A percentile compares a stretch with the other conserved stretches of the same genome.
phyloP scores from a whole-genome alignment of 345 rosid genomes.

The Aquilaria malaccensis region DNA sequence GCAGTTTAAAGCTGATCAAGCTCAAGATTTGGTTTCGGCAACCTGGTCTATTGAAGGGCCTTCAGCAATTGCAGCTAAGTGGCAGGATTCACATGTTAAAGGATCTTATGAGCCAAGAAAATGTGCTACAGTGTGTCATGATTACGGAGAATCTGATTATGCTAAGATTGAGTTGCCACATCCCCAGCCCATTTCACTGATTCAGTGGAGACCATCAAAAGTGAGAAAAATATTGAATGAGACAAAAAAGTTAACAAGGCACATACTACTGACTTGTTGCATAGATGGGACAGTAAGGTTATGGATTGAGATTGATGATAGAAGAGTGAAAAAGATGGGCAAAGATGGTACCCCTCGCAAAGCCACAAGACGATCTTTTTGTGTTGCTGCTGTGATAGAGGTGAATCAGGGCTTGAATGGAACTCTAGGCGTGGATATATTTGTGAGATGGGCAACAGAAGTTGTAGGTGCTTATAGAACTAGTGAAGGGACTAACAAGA shows the following conservation, averaged over 20 bases:
- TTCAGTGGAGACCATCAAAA: slow-evolving; percentile 76
- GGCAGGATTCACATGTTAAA: slow-evolving; percentile 22
- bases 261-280: slow-evolving; percentile 75
- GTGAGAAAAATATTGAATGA: slow-evolving; percentile 29
- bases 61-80: slow-evolving; percentile 55
- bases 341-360: slow-evolving; percentile 34
- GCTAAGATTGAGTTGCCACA: slow-evolving; percentile 43
- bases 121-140: slow-evolving; percentile 41
- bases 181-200: slow-evolving; percentile 66
- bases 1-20: slow-evolving; percentile 49
- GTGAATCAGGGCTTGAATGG: slow-evolving; percentile 52
- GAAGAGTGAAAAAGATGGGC: slow-evolving; percentile 42
- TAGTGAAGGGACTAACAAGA: slow-evolving; percentile 33
- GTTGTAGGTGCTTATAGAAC: slow-evolving; percentile 39
- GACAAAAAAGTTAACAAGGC: slow-evolving; percentile 28
- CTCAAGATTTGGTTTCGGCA: slow-evolving; percentile 77
- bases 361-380: slow-evolving; percentile 28
- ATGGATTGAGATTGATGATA: slow-evolving; percentile 73
- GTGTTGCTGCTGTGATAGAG: slow-evolving; percentile 78
- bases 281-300: slow-evolving; percentile 83
- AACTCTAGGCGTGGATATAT: slow-evolving; percentile 43
- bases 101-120: slow-evolving; percentile 34
- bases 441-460: slow-evolving; percentile 62
- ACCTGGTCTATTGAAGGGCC: slow-evolving; percentile 74
- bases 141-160: slow-evolving; percentile 40